Evolutionary conservation across 2,329 filamentous ascomycete species (phyloP).

Genomic region (Fusarium subtropicale): DNA sequence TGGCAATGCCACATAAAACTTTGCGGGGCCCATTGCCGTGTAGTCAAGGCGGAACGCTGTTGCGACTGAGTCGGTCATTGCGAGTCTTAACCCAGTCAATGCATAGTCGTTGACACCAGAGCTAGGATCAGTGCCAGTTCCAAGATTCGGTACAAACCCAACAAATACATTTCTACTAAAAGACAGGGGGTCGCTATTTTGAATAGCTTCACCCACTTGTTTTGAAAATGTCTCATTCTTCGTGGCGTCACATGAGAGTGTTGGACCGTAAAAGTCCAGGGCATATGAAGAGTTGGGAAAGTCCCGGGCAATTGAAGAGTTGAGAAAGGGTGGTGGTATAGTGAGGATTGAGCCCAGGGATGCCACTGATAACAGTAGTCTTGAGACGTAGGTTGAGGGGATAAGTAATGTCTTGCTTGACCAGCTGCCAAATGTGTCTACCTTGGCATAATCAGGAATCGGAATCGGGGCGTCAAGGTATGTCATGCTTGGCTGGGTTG

Average conservation of each 20-base stretch:
- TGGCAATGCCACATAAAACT: neutral
- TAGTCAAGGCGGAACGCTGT: neutral
- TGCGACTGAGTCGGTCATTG: neutral
- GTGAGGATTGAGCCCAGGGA: neutral
- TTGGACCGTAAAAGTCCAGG: slow-evolving; percentile 10
- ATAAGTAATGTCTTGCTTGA: too few species aligned
- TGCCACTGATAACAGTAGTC: neutral
- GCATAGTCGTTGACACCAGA: neutral
- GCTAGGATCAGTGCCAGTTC: neutral
- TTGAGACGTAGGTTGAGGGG: neutral
- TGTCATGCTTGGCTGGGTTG: neutral
- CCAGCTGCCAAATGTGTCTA: neutral
- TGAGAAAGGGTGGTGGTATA: slow-evolving; percentile 7
- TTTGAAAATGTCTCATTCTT: neutral
- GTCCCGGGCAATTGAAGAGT: too few species aligned
- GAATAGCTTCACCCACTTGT: neutral
- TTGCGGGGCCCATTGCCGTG: neutral
- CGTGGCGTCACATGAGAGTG: neutral
- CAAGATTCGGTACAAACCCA: neutral
- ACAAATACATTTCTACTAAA: neutral
- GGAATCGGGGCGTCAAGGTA: neutral
- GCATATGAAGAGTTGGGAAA: slow-evolving; percentile 22
- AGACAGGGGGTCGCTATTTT: too few species aligned
- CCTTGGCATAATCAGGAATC: neutral
- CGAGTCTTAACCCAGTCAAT: neutral